Conservation (phyloP, 768 basidiomycete genomes). For the Rossbeevera mucosa region DNA sequence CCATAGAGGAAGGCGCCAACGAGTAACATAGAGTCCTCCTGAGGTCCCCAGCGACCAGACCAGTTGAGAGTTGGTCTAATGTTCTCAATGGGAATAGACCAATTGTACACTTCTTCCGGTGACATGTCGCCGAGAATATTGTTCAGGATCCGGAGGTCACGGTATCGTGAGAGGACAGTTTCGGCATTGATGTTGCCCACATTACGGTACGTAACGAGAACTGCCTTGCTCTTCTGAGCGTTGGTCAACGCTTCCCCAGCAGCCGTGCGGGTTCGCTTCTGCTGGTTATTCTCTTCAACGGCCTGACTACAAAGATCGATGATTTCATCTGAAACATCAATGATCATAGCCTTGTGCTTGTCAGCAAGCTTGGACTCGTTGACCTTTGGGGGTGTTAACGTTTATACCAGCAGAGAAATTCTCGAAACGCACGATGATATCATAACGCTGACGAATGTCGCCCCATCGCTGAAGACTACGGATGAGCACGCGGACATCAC, state of each 20-base stretch:
- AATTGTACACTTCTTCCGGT: slow-evolving; percentile 66
- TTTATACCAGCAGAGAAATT: neutral
- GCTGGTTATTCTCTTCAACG: slow-evolving; percentile 77
- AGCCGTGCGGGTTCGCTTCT: slow-evolving; percentile 69
- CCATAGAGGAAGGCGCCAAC: slow-evolving; percentile 92
- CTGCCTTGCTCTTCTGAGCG: slow-evolving; percentile 95
- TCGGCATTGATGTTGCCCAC: slow-evolving; percentile 97
- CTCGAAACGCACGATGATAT: slow-evolving; percentile 71
- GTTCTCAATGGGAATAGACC: slow-evolving; percentile 88
- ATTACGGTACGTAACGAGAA: slow-evolving; percentile 84
- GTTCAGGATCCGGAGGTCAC: slow-evolving; percentile 85
- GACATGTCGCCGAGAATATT: slow-evolving; percentile 65
- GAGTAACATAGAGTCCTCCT: slow-evolving; percentile 91
- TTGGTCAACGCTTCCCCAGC: slow-evolving; percentile 87
- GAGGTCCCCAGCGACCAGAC: slow-evolving; percentile 91
- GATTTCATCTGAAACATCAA: slow-evolving; percentile 89
- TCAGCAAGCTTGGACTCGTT: slow-evolving; percentile 84
- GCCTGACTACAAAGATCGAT: slow-evolving; percentile 80
- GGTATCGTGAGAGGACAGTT: slow-evolving; percentile 85
- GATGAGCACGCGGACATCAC: slow-evolving; percentile 92
- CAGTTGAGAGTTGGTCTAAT: slow-evolving; percentile 93
- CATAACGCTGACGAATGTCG: slow-evolving; percentile 91
- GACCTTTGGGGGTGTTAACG: slow-evolving; percentile 48
- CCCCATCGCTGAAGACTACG: slow-evolving; percentile 97
- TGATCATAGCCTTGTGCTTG: slow-evolving; percentile 91